Evolutionary conservation across 2,329 filamentous ascomycete genomes (phyloP).

Genomic region (Ophiostoma australiae): DNA sequence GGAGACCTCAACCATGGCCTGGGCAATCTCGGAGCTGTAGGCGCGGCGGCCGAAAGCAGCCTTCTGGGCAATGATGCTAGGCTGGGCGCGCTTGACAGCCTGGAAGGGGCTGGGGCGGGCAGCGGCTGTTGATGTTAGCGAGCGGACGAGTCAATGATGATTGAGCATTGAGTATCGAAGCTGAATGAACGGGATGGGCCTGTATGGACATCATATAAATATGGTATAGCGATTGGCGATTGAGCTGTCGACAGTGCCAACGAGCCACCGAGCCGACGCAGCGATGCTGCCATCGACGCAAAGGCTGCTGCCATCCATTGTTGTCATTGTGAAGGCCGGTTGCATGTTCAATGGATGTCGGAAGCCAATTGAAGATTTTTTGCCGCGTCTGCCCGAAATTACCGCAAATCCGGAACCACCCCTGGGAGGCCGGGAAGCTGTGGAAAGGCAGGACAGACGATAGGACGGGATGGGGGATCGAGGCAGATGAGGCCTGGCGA

Average conservation of each 20-base stretch:
- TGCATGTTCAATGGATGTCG: neutral
- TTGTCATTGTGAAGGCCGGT: neutral
- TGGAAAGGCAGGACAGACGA: neutral
- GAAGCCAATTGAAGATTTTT: conserved; percentile 20
- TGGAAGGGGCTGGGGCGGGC: conserved; percentile 60
- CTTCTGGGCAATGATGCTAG: conserved; percentile 59
- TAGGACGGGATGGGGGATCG: neutral
- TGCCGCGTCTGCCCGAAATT: conserved; percentile 22
- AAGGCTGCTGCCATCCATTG: neutral
- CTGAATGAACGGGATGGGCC: neutral
- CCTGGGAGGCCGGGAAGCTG: neutral
- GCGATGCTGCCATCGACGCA: neutral
- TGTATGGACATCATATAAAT: neutral
- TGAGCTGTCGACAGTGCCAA: neutral
- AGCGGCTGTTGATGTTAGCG: conserved; percentile 41
- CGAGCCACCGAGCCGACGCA: neutral
- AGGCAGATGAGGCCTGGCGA: neutral
- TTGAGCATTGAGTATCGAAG: neutral
- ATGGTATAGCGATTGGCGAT: neutral
- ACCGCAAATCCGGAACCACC: conserved; percentile 20
- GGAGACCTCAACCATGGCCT: conserved; percentile 84
- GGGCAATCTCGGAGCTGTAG: conserved; percentile 84
- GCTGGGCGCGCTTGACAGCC: conserved; percentile 70
- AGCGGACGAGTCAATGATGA: neutral
- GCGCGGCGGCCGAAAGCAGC: conserved; percentile 61